Conservation (phyloP, 208 protist species). For the Trypanosoma mega region DNA sequence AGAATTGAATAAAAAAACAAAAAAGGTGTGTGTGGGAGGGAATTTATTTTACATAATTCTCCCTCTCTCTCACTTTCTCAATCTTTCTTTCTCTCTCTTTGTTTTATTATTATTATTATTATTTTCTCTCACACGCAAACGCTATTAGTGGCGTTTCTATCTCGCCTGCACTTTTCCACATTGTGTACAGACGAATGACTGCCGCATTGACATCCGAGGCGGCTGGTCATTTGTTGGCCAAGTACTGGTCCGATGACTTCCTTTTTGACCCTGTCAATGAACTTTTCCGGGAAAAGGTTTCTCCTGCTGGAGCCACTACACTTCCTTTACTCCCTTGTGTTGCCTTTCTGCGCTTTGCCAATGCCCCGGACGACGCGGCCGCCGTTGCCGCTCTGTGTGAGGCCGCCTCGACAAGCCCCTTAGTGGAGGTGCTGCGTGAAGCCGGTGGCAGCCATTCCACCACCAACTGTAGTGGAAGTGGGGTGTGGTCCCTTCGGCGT, state of each 20-base stretch:
- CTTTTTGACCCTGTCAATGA: constrained; percentile 33
- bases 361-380: constrained; percentile 20
- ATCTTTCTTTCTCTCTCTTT: too few species aligned
- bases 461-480: too few species aligned
- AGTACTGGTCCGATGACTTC: constrained; percentile 30
- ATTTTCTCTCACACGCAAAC: too few species aligned
- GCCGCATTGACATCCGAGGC: not conserved
- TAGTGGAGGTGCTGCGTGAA: constrained; percentile 18
- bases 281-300: constrained; percentile 36
- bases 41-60: too few species aligned
- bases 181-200: not conserved
- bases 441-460: too few species aligned
- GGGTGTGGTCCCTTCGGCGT: constrained; percentile 29
- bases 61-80: too few species aligned
- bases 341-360: constrained; percentile 29
- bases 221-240: constrained; percentile 16
- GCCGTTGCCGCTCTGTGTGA: constrained; percentile 17
- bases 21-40: too few species aligned
- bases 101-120: constrained; percentile 9
- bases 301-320: constrained; percentile 14
- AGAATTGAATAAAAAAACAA: too few species aligned
- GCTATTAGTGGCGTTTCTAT: too few species aligned
- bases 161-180: too few species aligned
- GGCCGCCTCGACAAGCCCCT: constrained; percentile 12
- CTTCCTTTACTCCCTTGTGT: constrained; percentile 24